These are phyloP conservation scores for Senna siamea DNA, from an alignment of 306 rosid species.

Conservation along the genomic window DNA sequence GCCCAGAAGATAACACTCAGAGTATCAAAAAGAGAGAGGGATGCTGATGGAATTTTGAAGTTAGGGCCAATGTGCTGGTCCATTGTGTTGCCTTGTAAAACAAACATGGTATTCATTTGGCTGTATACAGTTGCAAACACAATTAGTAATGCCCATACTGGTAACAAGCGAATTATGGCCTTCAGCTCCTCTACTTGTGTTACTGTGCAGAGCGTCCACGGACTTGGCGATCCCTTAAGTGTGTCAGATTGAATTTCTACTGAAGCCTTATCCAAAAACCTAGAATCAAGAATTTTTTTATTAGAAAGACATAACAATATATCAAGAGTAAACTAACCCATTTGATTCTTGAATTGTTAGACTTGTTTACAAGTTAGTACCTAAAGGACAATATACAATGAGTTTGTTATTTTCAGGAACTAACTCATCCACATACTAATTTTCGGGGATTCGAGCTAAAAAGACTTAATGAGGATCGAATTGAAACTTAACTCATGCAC, in stretches of 20 bases:
- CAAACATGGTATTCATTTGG: slow-evolving; percentile 91
- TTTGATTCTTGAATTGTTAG: not conserved
- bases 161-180: slow-evolving; percentile 62
- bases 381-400: not conserved
- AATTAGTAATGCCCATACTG: slow-evolving; percentile 84
- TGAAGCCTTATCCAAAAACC: slow-evolving; percentile 83
- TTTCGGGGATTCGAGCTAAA: not conserved
- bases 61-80: slow-evolving; percentile 72
- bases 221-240: slow-evolving; percentile 38
- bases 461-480: not conserved
- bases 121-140: slow-evolving; percentile 74
- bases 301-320: not conserved
- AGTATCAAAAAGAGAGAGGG: slow-evolving; percentile 78
- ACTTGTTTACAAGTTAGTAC: not conserved
- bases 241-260: slow-evolving; percentile 51
- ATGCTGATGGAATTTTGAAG: slow-evolving; percentile 82
- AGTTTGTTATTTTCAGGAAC: not conserved
- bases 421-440: not conserved
- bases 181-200: slow-evolving; percentile 90
- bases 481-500: not conserved
- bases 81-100: slow-evolving; percentile 84
- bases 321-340: not conserved
- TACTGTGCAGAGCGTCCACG: slow-evolving; percentile 86
- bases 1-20: slow-evolving; percentile 86
- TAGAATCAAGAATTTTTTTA: slow-evolving; percentile 32